Base-by-base conservation (phyloP, 2,329 filamentous ascomycete species). In the Apiospora phragmitis region DNA sequence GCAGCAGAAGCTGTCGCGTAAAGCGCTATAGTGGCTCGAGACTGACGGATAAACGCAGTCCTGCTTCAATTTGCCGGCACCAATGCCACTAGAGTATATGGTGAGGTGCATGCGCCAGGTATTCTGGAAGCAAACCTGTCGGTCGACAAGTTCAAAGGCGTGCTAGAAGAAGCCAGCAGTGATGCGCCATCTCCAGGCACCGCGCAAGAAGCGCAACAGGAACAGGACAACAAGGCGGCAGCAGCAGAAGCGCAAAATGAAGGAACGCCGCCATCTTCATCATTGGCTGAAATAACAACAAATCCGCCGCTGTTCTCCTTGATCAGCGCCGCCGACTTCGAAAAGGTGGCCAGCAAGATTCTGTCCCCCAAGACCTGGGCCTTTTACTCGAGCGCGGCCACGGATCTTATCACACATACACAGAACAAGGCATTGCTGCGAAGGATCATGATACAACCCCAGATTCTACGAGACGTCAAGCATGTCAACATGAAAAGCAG, bases 291-390 rank as follows among this genome's bases (percentile, higher is more conserved):
- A 26, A 16, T 71, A 4, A 16, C 71, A 4, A 12, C 59, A 9
- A 87, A 85, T 70, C 86, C 86, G 3, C 84, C 86, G 2, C 80
- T 90, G 16, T 80, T 85, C n/a, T 85, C 83, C 14, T 76, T 91
- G 32, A 87, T 91, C 76, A 90, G 84, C 74, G 82, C 86, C 8
- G 83, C 90, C 72, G 90, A 92, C 80, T 92, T 92, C 76, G 85
- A 89, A 68, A 71, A 81, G 14, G 88, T 86, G 0, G 90, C 90
- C 4, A 84, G 85, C 21, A 81, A 82, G 35, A 86, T 85, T 7
- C 83, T 91, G 66, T 84, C 85, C 11, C 84, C 86, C 29, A 92
- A 93, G 76, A 88, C 90, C n/a, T 92, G 89, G 89, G 91, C 90
- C 0, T 93, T 92, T 76, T 88, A 90, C 76, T 91, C 89, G 26